A percentile compares a stretch with the other conserved stretches of the same genome.
These are phyloP conservation scores for Trypanosoma grayi DNA, from an alignment of 208 protist genomes.

Conservation along the genomic window DNA sequence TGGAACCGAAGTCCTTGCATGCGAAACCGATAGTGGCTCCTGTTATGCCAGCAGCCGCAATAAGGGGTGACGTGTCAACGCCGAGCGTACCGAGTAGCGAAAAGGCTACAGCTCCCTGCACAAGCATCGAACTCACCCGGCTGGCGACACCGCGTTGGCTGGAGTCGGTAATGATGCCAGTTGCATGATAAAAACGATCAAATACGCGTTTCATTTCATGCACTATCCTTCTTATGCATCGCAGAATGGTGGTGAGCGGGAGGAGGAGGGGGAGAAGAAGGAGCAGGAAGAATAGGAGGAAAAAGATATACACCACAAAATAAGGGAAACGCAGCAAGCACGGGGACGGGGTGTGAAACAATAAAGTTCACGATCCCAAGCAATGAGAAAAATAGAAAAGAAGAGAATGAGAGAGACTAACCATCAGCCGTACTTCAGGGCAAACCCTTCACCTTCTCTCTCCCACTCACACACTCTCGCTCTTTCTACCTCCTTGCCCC, in stretches of 20 bases:
- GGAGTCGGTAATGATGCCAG: conserved; percentile 63
- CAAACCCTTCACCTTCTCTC: too few species aligned
- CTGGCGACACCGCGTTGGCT: conserved; percentile 75
- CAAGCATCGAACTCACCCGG: conserved; percentile 43
- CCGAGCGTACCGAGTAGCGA: conserved; percentile 67
- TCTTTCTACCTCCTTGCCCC: conserved; percentile 4
- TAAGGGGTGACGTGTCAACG: conserved; percentile 69
- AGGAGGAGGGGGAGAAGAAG: conserved; percentile 3
- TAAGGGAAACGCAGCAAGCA: too few species aligned
- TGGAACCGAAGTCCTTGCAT: conserved; percentile 80
- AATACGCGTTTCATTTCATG: conserved; percentile 78
- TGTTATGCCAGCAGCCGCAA: conserved; percentile 73
- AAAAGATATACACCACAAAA: conserved; percentile 5
- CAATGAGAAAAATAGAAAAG: background rate
- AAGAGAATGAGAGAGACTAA: background rate
- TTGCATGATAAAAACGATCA: conserved; percentile 60
- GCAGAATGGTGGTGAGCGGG: background rate
- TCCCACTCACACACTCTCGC: background rate
- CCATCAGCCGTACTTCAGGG: background rate
- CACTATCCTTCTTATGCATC: background rate
- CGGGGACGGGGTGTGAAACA: background rate
- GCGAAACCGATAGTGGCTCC: conserved; percentile 86
- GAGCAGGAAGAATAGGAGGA: conserved; percentile 9
- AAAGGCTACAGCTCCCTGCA: conserved; percentile 61
- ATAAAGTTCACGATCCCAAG: background rate